These are phyloP conservation scores for Lyophyllum decastes DNA, from an alignment of 768 basidiomycete genomes.

Conservation along the genomic window DNA sequence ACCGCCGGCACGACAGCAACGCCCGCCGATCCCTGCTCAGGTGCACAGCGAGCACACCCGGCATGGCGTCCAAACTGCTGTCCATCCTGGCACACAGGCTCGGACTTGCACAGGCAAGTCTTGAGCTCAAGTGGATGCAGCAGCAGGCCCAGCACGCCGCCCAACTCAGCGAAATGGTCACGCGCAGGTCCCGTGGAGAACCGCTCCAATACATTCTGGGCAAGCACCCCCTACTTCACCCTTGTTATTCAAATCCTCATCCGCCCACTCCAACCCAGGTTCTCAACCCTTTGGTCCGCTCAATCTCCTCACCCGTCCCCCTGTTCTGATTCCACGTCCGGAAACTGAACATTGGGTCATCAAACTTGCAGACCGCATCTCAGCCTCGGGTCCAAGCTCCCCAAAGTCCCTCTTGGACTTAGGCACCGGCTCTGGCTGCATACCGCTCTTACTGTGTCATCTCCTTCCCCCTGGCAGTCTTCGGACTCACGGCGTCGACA, in stretches of 20 bases:
- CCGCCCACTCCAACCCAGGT: constrained; percentile 40
- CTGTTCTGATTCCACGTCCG: constrained; percentile 90
- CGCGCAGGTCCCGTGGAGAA: constrained; percentile 64
- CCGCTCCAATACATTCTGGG: constrained; percentile 93
- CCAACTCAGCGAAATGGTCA: constrained; percentile 48
- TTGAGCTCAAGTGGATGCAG: constrained; percentile 48
- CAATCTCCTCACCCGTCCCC: constrained; percentile 68
- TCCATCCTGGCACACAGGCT: constrained; percentile 31
- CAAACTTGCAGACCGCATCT: constrained; percentile 52
- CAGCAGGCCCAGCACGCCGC: constrained; percentile 21
- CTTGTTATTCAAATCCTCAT: constrained; percentile 11
- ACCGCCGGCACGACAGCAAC: constrained; percentile 8
- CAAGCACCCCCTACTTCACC: constrained; percentile 32
- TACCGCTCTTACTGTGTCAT: constrained; percentile 81
- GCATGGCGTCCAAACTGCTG: constrained; percentile 20
- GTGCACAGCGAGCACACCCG: neutral
- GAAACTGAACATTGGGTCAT: constrained; percentile 89
- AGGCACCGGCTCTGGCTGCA: constrained; percentile 92
- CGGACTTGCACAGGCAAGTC: constrained; percentile 36
- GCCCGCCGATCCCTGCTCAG: neutral
- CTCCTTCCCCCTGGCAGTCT: constrained; percentile 57
- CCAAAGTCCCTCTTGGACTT: constrained; percentile 72
- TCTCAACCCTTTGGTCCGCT: constrained; percentile 89
- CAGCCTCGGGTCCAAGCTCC: constrained; percentile 33
- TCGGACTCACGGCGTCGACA: constrained; percentile 66